phyloP scores from a whole-genome alignment of 345 rosid genomes.

The Lumnitzera littorea region DNA sequence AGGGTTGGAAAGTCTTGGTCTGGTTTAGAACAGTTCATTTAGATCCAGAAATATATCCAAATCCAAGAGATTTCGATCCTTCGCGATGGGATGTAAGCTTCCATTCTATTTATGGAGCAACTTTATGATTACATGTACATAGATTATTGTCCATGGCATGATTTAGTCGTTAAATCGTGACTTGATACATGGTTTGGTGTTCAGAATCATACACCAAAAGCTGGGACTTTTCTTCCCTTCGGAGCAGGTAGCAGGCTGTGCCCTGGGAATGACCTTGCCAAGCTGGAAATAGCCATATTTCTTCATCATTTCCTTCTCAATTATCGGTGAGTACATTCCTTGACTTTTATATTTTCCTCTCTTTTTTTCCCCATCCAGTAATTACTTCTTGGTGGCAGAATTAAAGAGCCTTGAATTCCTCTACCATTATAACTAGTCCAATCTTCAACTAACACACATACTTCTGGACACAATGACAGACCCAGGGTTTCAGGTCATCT shows the following conservation, averaged over 20 bases:
- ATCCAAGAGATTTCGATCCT: conserved; percentile 68
- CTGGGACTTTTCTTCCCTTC: conserved; percentile 73
- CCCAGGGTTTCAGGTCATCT: too few species aligned
- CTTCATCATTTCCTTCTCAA: conserved; percentile 77
- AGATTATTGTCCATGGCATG: neutral
- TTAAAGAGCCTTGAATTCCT: too few species aligned
- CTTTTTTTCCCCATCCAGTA: neutral
- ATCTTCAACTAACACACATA: too few species aligned
- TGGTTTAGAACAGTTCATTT: conserved; percentile 79
- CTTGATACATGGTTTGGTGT: neutral
- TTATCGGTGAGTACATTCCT: conserved; percentile 32
- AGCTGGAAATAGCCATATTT: conserved; percentile 69
- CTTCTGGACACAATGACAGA: too few species aligned
- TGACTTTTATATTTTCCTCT: neutral
- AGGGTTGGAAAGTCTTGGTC: conserved; percentile 75
- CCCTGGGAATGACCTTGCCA: conserved; percentile 89
- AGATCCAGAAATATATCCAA: conserved; percentile 53
- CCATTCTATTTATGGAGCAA: neutral
- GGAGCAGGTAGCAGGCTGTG: conserved; percentile 79
- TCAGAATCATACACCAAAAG: conserved; percentile 48
- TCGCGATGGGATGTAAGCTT: conserved; percentile 80
- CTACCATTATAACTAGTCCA: too few species aligned
- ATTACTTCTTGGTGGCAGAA: neutral
- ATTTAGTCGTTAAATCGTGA: conserved; percentile 1
- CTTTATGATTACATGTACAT: neutral